These are phyloP conservation scores for Chlamydomonas schloesseri DNA, from an alignment of 139 green algal genomes.

Conservation along the genomic window DNA sequence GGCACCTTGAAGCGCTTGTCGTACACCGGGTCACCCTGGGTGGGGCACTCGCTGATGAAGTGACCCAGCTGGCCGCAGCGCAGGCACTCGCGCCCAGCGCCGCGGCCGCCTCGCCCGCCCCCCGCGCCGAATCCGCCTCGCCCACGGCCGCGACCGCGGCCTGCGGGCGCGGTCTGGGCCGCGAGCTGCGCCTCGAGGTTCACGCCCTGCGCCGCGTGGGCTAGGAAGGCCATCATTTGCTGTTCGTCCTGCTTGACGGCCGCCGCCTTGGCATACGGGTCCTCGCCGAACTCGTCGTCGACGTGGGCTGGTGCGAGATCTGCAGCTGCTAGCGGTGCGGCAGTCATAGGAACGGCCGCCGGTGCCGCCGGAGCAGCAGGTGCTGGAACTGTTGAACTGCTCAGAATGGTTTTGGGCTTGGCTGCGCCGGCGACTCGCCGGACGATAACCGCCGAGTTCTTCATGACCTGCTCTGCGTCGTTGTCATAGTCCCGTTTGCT, in stretches of 20 bases:
- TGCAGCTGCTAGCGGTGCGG: not conserved
- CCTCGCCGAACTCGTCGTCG: slow-evolving; percentile 62
- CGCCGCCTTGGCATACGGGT: slow-evolving; percentile 48
- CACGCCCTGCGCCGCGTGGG: slow-evolving; percentile 6
- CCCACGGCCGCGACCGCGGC: not conserved
- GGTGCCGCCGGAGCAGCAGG: slow-evolving; percentile 5
- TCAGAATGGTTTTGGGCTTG: not conserved
- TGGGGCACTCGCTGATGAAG: slow-evolving; percentile 83
- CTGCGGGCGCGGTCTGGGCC: not conserved
- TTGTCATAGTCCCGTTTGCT: slow-evolving; percentile 71
- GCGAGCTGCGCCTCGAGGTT: slow-evolving; percentile 16
- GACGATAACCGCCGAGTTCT: slow-evolving; percentile 75
- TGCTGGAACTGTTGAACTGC: slow-evolving; percentile 16
- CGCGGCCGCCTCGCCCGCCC: slow-evolving; percentile 22
- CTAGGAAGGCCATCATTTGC: slow-evolving; percentile 27
- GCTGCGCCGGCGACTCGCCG: slow-evolving; percentile 65
- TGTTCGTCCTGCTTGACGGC: slow-evolving; percentile 44
- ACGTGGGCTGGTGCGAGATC: slow-evolving; percentile 12
- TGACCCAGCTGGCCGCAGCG: slow-evolving; percentile 63
- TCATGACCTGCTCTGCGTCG: slow-evolving; percentile 74
- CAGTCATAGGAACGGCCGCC: not conserved
- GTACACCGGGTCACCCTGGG: slow-evolving; percentile 64
- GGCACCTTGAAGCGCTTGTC: slow-evolving; percentile 34
- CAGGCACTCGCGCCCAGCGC: slow-evolving; percentile 51
- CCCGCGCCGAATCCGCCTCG: slow-evolving; percentile 16